Base-by-base conservation (phyloP, 2,329 filamentous ascomycete genomes). In the Beauveria asiatica region DNA sequence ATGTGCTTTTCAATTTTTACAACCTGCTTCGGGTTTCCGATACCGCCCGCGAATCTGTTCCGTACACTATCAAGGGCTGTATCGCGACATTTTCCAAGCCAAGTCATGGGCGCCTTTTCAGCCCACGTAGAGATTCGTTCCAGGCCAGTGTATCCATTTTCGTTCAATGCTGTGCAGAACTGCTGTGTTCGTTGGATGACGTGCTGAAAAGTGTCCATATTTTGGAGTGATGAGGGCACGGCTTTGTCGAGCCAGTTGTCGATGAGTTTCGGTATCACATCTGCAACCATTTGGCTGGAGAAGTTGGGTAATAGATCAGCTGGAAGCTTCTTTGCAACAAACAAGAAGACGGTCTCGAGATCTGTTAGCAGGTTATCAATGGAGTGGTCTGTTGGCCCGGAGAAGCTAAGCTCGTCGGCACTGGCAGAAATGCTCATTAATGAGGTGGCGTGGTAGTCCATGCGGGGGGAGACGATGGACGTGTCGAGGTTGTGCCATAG, bases 1-100 rank as follows among this genome's bases (percentile, higher is more conserved):
- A 88, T 84, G 67, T 94, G 88, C 53, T 87, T 95, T 72, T 97
- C 93, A 1, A 95, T 79, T 67, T 89, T 85, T 71, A 97, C 92
- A 1, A 96, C 92, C 50, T 82, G 79, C 65, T 84, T 88, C 16
- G 86, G 80, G 27, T 79, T 74, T 9, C 86, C 86, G 44, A 93
- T 80, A 0, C 88, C 89, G 56, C 77, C 76, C 3, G 85, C 80
- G 2, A 97, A 79, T 50, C 87, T 82, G 21, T 75, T 81, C 25
- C 94, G 84, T 13, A 95, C 85, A 39, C 83, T 81, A 63, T 92
- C 87, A 25, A 99, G 80, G 0, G 90, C 86, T 39, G 82, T 85
- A 67, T 96, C 92, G 67, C 89, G 85, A 65, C 92, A 88, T 70
- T 91, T 93, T 2, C 83, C 83, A 16, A 97, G 80, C 94, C 94